phyloP scores from a whole-genome alignment of 495 filamentous ascomycete species.

The Geoglossum glabrum region DNA sequence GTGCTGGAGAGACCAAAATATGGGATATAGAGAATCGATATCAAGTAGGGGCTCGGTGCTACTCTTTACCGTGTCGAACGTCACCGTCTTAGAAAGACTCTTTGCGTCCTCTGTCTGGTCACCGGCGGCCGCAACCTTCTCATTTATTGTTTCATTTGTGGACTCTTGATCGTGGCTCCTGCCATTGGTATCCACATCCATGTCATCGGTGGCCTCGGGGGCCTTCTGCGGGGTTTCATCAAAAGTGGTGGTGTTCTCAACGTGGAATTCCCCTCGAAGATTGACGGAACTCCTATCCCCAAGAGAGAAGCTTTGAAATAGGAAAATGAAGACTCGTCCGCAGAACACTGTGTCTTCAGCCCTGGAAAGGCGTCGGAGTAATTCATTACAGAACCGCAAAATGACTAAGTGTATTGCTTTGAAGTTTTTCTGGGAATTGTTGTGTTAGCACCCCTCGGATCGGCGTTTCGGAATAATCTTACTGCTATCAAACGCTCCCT shows the following conservation, averaged over 20 bases:
- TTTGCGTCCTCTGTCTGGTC: constrained; percentile 19
- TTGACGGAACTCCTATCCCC: constrained; percentile 96
- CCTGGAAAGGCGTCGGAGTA: constrained; percentile 73
- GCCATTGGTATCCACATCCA: constrained; percentile 30
- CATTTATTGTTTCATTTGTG: neutral
- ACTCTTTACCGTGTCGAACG: constrained; percentile 25
- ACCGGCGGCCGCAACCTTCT: neutral
- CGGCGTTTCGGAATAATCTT: too few species aligned
- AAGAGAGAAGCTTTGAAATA: constrained; percentile 90
- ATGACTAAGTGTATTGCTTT: constrained; percentile 73
- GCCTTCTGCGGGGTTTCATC: constrained; percentile 30
- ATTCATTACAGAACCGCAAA: constrained; percentile 81
- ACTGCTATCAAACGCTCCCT: constrained; percentile 65
- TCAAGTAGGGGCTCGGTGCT: neutral
- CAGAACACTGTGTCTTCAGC: constrained; percentile 96
- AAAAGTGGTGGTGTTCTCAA: constrained; percentile 81
- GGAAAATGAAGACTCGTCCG: constrained; percentile 88
- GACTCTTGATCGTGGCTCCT: constrained; percentile 1
- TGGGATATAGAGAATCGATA: constrained; percentile 42
- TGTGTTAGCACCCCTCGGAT: neutral
- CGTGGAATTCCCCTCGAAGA: constrained; percentile 84
- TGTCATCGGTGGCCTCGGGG: constrained; percentile 17
- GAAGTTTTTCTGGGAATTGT: constrained; percentile 41
- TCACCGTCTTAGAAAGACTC: constrained; percentile 28
- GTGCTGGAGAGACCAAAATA: constrained; percentile 85